Base-by-base conservation (phyloP, 257 asterid genomes). In the Nemophila menziesii region DNA sequence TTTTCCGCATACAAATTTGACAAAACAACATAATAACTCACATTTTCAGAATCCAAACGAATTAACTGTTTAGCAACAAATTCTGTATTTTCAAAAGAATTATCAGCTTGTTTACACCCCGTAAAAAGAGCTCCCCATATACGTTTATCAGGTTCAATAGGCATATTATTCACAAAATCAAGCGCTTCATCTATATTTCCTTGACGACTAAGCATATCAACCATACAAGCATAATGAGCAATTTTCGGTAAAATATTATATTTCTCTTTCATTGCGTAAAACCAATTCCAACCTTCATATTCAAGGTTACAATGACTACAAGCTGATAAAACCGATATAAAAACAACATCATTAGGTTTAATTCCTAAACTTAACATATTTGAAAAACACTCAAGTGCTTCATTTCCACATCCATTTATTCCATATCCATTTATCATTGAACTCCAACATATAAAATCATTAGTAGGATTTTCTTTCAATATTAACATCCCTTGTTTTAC, bases 351-450 rank as follows among this genome's bases (percentile, higher is more conserved):
- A 19, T 86, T 86, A 19, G 94, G 94, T 36, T 49, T 50, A 43
- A 86, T 59, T 26, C 86, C 86, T 27, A 46, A 3, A 11, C 65
- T 44, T 33, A 86, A 56, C 96, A 86, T 76, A 52, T 58, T 55
- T 39, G 76, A 61, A 38, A 81, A 86, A 52, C 89, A 73, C 51
- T 55, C 66, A 10, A 86, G 83, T 44, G 75, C 90, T 58, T 81
- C 81, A 24, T 73, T 68, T 14, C 94, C 94, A 11, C 50, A 67
- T 26, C 96, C 94, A 44, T 86, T 78, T 39, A 78, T 60, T 16
- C 86, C 86, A 33, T 73, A 78, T 5, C 92, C 96, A 24, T 86
- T 86, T 49, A 81, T 78, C 96, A 86, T 81, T 20, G 96, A 86
- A 59, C 96, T 86, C 96, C 96, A 86, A 62, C 94, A 78, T n/a